Evolutionary conservation across 306 rosid genomes (phyloP), one percentile per base, ranked within the genome.

Genomic region (Quercus cerris): DNA sequence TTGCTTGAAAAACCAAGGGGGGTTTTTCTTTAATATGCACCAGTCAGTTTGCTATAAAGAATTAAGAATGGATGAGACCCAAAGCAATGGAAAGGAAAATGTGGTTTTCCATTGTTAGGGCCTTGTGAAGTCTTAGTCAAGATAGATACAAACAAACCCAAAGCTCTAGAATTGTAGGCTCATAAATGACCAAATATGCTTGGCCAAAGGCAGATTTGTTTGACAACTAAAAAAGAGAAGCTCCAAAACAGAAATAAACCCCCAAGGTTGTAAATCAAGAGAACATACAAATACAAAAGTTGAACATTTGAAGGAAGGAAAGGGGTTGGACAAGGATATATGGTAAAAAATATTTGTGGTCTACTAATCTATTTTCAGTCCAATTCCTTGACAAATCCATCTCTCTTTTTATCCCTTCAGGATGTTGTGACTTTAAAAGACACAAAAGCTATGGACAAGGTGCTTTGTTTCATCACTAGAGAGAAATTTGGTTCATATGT

Each of bases 161-260:
- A 62, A 54, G 52, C 77, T 33, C 51, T 18, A 49, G 77, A 84
- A 62, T 77, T 56, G 77, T 41, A 35, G 59, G 25, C 56, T 63
- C 44, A 68, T 22, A 62, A 74, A 73, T 74, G 82, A 70, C 71
- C 76, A 79, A 80, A 44, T 57, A 67, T 76, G 87, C 75, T 54
- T 80, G 35, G 44, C 30, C 2, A 77, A 84, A 68, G 77, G 77
- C 80, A 23, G 70, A 63, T 56, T 68, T 74, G 52, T 64, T 23
- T 38, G 30, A 44, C 56, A 49, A 75, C 15, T 54, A 62, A 22
- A 28, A 25, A 33, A 51, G 41, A 41, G 55, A 74, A 14, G 31
- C 56, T 78, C 73, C 77, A 80, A 80, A 71, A 80, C 84, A 84
- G 66, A 78, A 71, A 64, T 54, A 79, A 41, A 58, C 76, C 85